Evolutionary conservation across 2,329 filamentous ascomycete species (phyloP).

Genomic region (Hirsutella thompsonii): DNA sequence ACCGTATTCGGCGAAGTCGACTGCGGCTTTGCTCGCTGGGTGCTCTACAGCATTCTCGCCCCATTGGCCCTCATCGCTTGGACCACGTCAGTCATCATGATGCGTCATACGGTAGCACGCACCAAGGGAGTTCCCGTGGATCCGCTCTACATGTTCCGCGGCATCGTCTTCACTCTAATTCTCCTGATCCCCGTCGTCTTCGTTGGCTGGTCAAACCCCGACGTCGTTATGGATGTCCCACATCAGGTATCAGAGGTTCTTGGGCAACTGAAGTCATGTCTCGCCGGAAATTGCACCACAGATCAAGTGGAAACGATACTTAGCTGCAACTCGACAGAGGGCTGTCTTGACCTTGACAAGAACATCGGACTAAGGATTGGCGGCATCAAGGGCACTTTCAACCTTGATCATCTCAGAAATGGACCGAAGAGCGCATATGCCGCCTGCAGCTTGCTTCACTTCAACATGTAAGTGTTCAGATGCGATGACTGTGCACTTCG

Average conservation of each 20-base stretch:
- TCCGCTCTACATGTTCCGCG: constrained; percentile 12
- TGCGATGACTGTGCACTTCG: no score
- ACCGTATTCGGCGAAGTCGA: neutral
- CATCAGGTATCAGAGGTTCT: neutral
- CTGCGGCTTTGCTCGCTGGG: constrained; percentile 4
- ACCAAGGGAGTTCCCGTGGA: constrained; percentile 1
- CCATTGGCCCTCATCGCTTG: constrained; percentile 6
- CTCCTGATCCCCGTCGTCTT: constrained; percentile 6
- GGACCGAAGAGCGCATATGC: neutral
- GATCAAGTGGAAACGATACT: neutral
- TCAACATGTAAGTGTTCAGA: constrained; percentile 13
- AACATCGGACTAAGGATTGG: neutral
- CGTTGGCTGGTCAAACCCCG: constrained; percentile 5
- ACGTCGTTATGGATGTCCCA: neutral
- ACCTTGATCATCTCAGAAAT: neutral
- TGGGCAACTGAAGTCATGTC: neutral
- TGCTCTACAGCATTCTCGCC: constrained; percentile 10
- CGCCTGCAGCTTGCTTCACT: constrained; percentile 8
- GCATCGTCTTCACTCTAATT: constrained; percentile 11
- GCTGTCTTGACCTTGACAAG: neutral
- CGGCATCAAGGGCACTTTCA: constrained; percentile 1
- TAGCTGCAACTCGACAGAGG: neutral
- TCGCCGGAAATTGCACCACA: neutral
- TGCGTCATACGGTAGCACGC: constrained; percentile 5
- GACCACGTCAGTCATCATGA: constrained; percentile 5